Evolutionary conservation across 2,329 filamentous ascomycete species (phyloP), one percentile per base, ranked within the genome.

Genomic region (Microsporum audouinii): DNA sequence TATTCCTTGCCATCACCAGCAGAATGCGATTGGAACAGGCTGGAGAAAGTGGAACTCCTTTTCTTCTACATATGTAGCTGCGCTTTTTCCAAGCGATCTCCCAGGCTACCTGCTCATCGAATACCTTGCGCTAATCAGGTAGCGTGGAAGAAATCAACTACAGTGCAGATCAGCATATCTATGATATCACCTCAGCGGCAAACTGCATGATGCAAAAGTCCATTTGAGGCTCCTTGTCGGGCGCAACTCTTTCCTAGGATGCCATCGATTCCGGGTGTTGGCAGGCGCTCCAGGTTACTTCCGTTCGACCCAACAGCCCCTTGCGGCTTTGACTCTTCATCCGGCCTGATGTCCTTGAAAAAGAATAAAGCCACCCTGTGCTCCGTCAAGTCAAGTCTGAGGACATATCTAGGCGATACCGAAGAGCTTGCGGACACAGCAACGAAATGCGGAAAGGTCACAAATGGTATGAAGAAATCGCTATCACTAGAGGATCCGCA

Each of bases 141-240:
- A 17, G 14, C 10, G 23, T 51, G 45, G 27, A 51, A 51, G 7
- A 51, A 31, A 29, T 31, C 23, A 10, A 31, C 23, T 14, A 27
- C 45, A 29, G 45, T 12, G 14, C 31, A 7, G 51, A 55, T 55
- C 45, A 8, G 23, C 45, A 51, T 29, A 12, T 31, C 45, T 51
- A 36, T 57, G 55, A 57, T 57, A 57, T 57, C 36, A 43, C 55
- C 23, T 10, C 27, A n/a, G 39, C 55, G 55, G 55, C 36, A 57
- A 57, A 57, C 55, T 36, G 55, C 55, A 57, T 43, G 55, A 57
- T 43, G 51, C 51, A 31, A 34, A 55, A 27, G 14, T 55, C 51
- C 45, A 51, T 51, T 51, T 51, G 45, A 31, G 45, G 45, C 45
- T 51, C 45, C 23, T 55, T 36, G 51, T 31, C 14, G 51, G 33